Percentiles rank a stretch among this genome's conserved stretches.
Evolutionary conservation across 2,329 filamentous ascomycete genomes (phyloP).

Genomic region (Dactylellina drechsleri): DNA sequence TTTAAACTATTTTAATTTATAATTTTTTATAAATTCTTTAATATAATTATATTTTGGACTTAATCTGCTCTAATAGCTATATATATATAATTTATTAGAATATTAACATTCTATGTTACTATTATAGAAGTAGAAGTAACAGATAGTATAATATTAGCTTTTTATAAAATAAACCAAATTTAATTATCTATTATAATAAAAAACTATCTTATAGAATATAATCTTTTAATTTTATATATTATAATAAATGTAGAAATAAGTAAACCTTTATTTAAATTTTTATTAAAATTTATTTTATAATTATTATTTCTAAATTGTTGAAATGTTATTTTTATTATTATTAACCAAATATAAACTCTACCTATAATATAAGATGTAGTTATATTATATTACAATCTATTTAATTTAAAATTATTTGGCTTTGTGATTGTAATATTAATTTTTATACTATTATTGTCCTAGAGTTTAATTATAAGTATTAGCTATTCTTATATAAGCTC

Average conservation of each 20-base stretch:
- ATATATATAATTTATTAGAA: slow-evolving; percentile 4
- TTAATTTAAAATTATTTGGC: slow-evolving; percentile 6
- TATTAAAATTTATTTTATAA: slow-evolving; percentile 5
- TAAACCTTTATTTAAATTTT: slow-evolving; percentile 4
- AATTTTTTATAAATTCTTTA: too few species aligned
- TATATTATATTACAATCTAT: neutral
- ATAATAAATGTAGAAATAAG: neutral
- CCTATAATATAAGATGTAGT: slow-evolving; percentile 7
- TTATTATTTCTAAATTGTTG: slow-evolving; percentile 1
- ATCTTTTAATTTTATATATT: slow-evolving; percentile 8
- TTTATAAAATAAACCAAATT: slow-evolving; percentile 8
- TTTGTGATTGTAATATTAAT: slow-evolving; percentile 1
- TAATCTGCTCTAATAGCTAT: slow-evolving; percentile 8
- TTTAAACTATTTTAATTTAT: too few species aligned
- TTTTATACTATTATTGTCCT: slow-evolving; percentile 3
- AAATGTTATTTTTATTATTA: slow-evolving; percentile 7
- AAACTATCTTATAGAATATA: neutral
- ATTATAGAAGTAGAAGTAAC: slow-evolving; percentile 9
- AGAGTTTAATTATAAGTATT: neutral
- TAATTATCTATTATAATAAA: neutral
- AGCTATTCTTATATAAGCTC: slow-evolving; percentile 5
- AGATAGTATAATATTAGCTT: slow-evolving; percentile 6
- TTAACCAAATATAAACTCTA: neutral
- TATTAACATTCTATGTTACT: slow-evolving; percentile 6
- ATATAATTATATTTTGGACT: neutral